phyloP scores from a whole-genome alignment of 1,284 basidiomycete genomes.

The Quambalaria eucalypti region DNA sequence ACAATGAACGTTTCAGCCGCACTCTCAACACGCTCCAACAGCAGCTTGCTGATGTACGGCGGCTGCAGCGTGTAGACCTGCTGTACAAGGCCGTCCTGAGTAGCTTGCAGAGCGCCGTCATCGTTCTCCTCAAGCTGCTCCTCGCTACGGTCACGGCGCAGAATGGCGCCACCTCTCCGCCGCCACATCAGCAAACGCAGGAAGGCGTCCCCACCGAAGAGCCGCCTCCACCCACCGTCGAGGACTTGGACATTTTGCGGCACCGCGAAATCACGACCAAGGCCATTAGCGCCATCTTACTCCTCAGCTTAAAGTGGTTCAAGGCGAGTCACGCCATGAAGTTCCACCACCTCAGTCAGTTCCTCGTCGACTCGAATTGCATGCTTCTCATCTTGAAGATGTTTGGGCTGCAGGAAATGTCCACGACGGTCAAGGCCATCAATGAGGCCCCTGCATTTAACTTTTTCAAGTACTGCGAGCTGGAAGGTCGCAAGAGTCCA shows the following conservation, averaged over 20 bases:
- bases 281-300: conserved; percentile 85
- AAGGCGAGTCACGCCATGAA: conserved; percentile 87
- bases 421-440: conserved; percentile 69
- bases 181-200: conserved; percentile 37
- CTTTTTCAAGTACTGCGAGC: conserved; percentile 88
- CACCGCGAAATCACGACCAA: conserved; percentile 97
- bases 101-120: conserved; percentile 39
- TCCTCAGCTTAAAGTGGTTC: conserved; percentile 92
- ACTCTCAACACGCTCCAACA: conserved; percentile 19
- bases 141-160: conserved; percentile 43
- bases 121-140: conserved; percentile 43
- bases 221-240: conserved; percentile 67
- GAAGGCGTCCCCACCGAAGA: conserved; percentile 26
- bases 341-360: conserved; percentile 90
- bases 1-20: conserved; percentile 25
- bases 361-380: conserved; percentile 90
- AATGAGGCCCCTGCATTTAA: conserved; percentile 72
- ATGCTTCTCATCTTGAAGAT: conserved; percentile 90
- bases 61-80: conserved; percentile 36
- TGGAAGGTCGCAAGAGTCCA: conserved; percentile 51
- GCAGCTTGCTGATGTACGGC: conserved; percentile 33
- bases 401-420: conserved; percentile 90
- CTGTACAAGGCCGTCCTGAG: conserved; percentile 37
- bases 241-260: conserved; percentile 86
- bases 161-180: conserved; percentile 32